phyloP scores from a whole-genome alignment of 2,329 filamentous ascomycete genomes.

The Alternaria brassicicola region DNA sequence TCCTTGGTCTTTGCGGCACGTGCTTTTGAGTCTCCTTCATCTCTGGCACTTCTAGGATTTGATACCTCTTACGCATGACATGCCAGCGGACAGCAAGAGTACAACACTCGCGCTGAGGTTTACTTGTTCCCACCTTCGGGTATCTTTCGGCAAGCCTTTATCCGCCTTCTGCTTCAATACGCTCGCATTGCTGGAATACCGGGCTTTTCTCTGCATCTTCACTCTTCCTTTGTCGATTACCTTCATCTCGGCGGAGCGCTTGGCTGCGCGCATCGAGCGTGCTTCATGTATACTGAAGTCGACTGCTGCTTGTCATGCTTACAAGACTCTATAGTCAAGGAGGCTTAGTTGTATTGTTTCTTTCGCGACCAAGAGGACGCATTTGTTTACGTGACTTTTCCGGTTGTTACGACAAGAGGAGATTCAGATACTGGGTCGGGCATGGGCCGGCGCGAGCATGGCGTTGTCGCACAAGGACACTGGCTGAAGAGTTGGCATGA shows the following conservation, averaged over 20 bases:
- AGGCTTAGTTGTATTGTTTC: slow-evolving; percentile 13
- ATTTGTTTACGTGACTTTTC: slow-evolving; percentile 9
- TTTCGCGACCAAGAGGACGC: slow-evolving; percentile 1
- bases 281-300: slow-evolving; percentile 2
- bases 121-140: slow-evolving; percentile 25
- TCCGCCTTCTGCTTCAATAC: slow-evolving; percentile 8
- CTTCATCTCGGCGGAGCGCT: slow-evolving; percentile 1
- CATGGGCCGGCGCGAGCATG: not conserved
- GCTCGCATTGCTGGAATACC: slow-evolving; percentile 6
- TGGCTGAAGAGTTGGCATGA: not conserved
- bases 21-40: slow-evolving; percentile 18
- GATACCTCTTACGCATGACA: slow-evolving; percentile 28
- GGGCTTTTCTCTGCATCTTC: slow-evolving; percentile 8
- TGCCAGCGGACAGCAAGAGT: slow-evolving; percentile 29
- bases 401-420: slow-evolving; percentile 1
- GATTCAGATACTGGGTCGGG: not conserved
- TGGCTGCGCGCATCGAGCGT: not conserved
- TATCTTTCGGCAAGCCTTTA: slow-evolving; percentile 14
- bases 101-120: slow-evolving; percentile 17
- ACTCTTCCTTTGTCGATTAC: slow-evolving; percentile 7
- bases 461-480: not conserved
- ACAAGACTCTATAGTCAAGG: not conserved
- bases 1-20: slow-evolving; percentile 16
- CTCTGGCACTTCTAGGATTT: slow-evolving; percentile 22
- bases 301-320: not conserved